phyloP scores from a whole-genome alignment of 352 stramenopile species.

The Pythium folliculosum region DNA sequence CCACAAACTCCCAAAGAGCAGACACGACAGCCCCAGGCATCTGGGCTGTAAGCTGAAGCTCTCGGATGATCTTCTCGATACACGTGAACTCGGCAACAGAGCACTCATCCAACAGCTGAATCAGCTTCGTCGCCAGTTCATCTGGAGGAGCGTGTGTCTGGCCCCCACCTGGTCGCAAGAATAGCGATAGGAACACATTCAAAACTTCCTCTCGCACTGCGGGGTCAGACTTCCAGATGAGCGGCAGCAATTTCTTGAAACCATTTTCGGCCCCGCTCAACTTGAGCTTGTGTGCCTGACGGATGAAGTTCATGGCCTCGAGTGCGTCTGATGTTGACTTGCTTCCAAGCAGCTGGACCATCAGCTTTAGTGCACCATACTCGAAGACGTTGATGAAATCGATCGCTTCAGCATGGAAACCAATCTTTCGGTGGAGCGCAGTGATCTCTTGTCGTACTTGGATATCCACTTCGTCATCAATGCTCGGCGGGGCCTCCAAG shows the following conservation, averaged over 20 bases:
- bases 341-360: slow-evolving; percentile 88
- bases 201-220: slow-evolving; percentile 91
- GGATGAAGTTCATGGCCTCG: slow-evolving; percentile 94
- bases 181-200: slow-evolving; percentile 76
- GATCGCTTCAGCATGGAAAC: slow-evolving; percentile 92
- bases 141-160: slow-evolving; percentile 48
- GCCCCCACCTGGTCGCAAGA: slow-evolving; percentile 53
- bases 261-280: slow-evolving; percentile 87
- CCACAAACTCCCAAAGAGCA: slow-evolving; percentile 71
- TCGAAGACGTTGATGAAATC: slow-evolving; percentile 94
- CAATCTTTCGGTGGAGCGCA: slow-evolving; percentile 79
- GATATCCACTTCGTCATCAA: slow-evolving; percentile 44
- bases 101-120: slow-evolving; percentile 78
- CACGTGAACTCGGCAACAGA: slow-evolving; percentile 78
- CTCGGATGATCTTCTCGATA: slow-evolving; percentile 70
- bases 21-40: slow-evolving; percentile 65
- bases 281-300: slow-evolving; percentile 89
- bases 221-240: slow-evolving; percentile 91
- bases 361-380: slow-evolving; percentile 63
- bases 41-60: slow-evolving; percentile 59
- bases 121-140: slow-evolving; percentile 60
- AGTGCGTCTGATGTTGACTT: slow-evolving; percentile 92
- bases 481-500: slow-evolving; percentile 7
- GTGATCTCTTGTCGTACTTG: slow-evolving; percentile 68
- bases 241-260: slow-evolving; percentile 90